A percentile compares a stretch with the other conserved stretches of the same genome.
These are phyloP conservation scores for Cryptococcus amylolentus DNA, from an alignment of 1,284 basidiomycete species.

Conservation along the genomic window DNA sequence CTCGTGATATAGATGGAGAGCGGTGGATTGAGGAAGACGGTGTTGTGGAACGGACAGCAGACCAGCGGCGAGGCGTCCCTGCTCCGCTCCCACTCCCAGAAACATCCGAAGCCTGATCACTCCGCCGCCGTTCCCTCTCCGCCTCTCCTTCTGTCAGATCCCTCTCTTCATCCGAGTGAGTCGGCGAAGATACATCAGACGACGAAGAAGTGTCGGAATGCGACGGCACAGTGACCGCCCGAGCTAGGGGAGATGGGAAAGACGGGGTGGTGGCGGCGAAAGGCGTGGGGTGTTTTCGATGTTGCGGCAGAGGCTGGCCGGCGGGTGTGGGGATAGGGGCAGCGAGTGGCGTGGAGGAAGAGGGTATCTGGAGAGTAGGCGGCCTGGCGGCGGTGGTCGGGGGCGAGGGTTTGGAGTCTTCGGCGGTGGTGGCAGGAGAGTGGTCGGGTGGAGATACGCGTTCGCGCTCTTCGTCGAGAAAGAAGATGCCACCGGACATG, in stretches of 20 bases:
- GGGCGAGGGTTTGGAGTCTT: slow-evolving; percentile 7
- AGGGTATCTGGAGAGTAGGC: slow-evolving; percentile 19
- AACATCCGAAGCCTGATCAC: slow-evolving; percentile 1
- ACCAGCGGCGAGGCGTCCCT: slow-evolving; percentile 21
- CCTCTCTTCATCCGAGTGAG: slow-evolving; percentile 29
- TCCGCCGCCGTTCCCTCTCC: neutral
- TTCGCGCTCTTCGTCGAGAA: slow-evolving; percentile 42
- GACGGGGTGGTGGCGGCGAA: slow-evolving; percentile 45
- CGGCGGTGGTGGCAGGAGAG: slow-evolving; percentile 15
- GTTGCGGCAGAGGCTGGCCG: slow-evolving; percentile 16
- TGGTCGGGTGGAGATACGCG: slow-evolving; percentile 18
- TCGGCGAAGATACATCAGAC: slow-evolving; percentile 30
- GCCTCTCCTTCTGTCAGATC: neutral
- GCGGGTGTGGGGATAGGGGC: slow-evolving; percentile 19
- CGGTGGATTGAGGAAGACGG: slow-evolving; percentile 18
- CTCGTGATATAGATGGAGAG: neutral
- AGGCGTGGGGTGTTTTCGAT: slow-evolving; percentile 32
- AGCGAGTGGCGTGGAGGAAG: slow-evolving; percentile 5
- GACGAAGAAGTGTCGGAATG: slow-evolving; percentile 42
- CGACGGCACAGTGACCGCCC: slow-evolving; percentile 40
- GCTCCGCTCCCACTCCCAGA: slow-evolving; percentile 9
- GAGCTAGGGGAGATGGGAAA: slow-evolving; percentile 46
- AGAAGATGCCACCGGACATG: slow-evolving; percentile 40
- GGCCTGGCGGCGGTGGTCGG: neutral
- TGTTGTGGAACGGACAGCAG: slow-evolving; percentile 16